phyloP scores from a whole-genome alignment of 2,329 filamentous ascomycete species.

The Aureobasidium namibiae region DNA sequence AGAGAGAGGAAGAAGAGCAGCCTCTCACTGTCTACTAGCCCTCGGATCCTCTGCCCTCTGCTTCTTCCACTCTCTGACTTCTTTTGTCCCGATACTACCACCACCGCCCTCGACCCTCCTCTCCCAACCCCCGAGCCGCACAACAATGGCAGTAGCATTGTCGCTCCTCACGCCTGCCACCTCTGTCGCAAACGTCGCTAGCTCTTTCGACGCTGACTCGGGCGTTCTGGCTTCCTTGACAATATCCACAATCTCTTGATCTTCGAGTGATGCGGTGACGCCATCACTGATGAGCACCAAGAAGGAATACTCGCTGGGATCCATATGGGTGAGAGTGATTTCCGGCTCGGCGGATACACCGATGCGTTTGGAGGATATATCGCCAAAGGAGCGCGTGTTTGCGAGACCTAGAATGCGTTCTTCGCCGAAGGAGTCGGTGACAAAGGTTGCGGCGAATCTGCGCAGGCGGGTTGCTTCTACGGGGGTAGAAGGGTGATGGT shows the following conservation, averaged over 20 bases:
- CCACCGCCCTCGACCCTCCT: slow-evolving; percentile 72
- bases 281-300: slow-evolving; percentile 84
- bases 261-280: slow-evolving; percentile 72
- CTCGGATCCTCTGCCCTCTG: slow-evolving; percentile 70
- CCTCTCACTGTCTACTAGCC: background rate
- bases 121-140: slow-evolving; percentile 58
- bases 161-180: slow-evolving; percentile 57
- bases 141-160: slow-evolving; percentile 56
- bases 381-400: slow-evolving; percentile 89
- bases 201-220: slow-evolving; percentile 68
- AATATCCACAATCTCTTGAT: slow-evolving; percentile 94
- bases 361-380: slow-evolving; percentile 83
- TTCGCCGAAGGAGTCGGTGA: slow-evolving; percentile 94
- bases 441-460: slow-evolving; percentile 76
- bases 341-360: slow-evolving; percentile 94
- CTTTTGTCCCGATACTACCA: slow-evolving; percentile 84
- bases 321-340: slow-evolving; percentile 68
- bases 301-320: slow-evolving; percentile 80
- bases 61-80: slow-evolving; percentile 75
- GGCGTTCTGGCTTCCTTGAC: slow-evolving; percentile 90
- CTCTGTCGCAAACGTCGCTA: slow-evolving; percentile 85
- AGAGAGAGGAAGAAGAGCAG: background rate
- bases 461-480: slow-evolving; percentile 74
- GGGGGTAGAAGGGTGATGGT: slow-evolving; percentile 87
- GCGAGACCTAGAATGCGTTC: slow-evolving; percentile 89